Evolutionary conservation across 768 basidiomycete species (phyloP).

Genomic region (Sistotremastrum suecicum): DNA sequence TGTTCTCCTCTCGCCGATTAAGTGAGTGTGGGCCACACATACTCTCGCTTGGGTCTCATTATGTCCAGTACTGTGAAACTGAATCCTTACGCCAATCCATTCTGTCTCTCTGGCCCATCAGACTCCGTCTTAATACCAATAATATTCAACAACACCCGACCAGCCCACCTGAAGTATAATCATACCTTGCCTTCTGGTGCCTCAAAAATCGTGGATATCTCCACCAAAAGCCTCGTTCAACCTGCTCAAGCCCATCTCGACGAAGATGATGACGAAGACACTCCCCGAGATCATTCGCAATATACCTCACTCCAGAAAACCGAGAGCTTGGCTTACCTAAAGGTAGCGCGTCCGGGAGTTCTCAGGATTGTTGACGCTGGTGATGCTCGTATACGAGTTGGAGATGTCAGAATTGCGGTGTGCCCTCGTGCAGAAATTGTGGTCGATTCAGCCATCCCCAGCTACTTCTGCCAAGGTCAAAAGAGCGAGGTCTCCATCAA

Average conservation of each 20-base stretch:
- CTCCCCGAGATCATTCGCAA: constrained; percentile 7
- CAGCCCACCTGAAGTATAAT: constrained; percentile 49
- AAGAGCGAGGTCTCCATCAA: neutral
- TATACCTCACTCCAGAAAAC: constrained; percentile 30
- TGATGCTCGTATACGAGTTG: constrained; percentile 55
- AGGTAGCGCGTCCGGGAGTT: constrained; percentile 56
- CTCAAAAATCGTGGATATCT: too few species aligned
- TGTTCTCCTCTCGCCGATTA: constrained; percentile 84
- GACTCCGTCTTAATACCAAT: constrained; percentile 61
- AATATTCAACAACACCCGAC: constrained; percentile 81
- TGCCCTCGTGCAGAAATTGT: constrained; percentile 68
- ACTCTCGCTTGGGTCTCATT: neutral
- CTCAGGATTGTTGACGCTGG: constrained; percentile 64
- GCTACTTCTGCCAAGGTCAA: too few species aligned
- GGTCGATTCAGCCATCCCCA: too few species aligned
- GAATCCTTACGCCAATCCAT: constrained; percentile 61
- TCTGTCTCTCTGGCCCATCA: constrained; percentile 48
- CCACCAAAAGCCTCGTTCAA: too few species aligned
- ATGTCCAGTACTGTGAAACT: constrained; percentile 62
- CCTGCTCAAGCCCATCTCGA: constrained; percentile 19
- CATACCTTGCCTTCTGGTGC: too few species aligned
- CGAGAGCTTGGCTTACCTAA: constrained; percentile 61
- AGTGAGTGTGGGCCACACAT: constrained; percentile 10
- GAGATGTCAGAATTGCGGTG: constrained; percentile 59
- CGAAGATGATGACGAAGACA: constrained; percentile 14